Base-by-base conservation (phyloP, 768 basidiomycete genomes). In the Collybiopsis confluens region DNA sequence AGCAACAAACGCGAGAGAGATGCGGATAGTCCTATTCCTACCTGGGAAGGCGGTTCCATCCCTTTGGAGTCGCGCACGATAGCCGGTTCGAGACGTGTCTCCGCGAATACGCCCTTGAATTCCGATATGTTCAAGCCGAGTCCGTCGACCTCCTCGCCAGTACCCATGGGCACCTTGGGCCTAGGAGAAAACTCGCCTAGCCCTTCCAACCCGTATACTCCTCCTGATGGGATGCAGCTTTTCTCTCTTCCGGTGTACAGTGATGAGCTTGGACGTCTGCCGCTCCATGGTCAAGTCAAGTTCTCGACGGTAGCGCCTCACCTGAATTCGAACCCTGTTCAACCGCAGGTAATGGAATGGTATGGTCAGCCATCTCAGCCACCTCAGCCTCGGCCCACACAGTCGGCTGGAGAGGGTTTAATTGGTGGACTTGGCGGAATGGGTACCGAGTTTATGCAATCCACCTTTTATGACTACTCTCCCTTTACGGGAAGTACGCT, bases 1-100 rank as follows among this genome's bases (percentile, higher is more conserved):
- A 33, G 13, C 30, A 5, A 79, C 57, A 89, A 90, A 55, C 83
- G 88, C 16, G 84, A 83, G 45, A 73, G 86, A 36, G 82, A 81
- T 52, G 69, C 78, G 1, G 83, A 85, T 51, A 77, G 73, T 56
- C 75, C 81, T 1, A 58, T 61, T 9, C 27, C 52, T 18, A 5
- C 13, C 10, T 27, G 24, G 8, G 50, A 52, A 6, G n/a, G 38
- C 18, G 42, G 37, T 13, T 43, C 52, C 24, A n/a, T 26, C 26
- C 52, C 28, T 43, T 3, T 24, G 3, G 42, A 45, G 2, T 18
- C 15, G 28, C 52, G 42, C 28, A 21, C 33, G 2, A 53, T 45
- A 30, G 42, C 52, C 3, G 52, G 52, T 3, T 53, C 52, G 26
- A 21, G 43, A 18, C 41, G 52, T 10, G 43, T 53, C 16, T 43